Evolutionary conservation across 257 asterid species (phyloP), one percentile per base, ranked within the genome.

Genomic region (Solanum chiquidenum): DNA sequence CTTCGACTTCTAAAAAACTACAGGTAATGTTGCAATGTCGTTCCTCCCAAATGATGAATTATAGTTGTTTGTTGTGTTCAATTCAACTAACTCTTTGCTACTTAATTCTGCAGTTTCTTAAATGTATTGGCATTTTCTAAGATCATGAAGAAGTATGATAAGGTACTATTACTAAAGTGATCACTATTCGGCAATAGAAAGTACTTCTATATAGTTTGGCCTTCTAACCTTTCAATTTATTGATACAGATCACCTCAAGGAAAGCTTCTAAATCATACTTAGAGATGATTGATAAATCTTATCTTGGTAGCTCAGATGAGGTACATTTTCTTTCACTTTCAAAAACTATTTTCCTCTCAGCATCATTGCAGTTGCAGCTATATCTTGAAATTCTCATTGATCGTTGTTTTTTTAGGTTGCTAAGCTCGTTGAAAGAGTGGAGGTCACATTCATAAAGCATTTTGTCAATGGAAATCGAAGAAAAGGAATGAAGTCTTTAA

Each of bases 81-180:
- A 14, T 21, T 31, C 82, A 92, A 88, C 89, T 58, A 83, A 77
- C n/a, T 25, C 29, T 13, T 23, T 38, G 83, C 66, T 82, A 76
- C n/a, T 55, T 87, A 52, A 62, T 74, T 84, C 16, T 90, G 83
- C 37, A 95, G 99, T 90, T 96, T 95, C 93, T 89, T 96, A 95
- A 96, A 96, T 88, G 88, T 77, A 88, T 93, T 95, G 91, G 98
- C 99, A 60, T 92, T 93, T 90, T 94, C 98, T 60, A 96, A 95
- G 95, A 96, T 95, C 88, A 86, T 95, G 98, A 95, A 95, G 96
- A 96, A 96, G 93, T 95, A 95, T 85, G 97, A 96, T 86, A 96
- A 96, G 98, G 98, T 95, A 90, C 37, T 42, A n/a, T 12, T 3
- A 80, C 25, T 29, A 20, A 46, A 46, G 20, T 76, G 34, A 76